phyloP scores from a whole-genome alignment of 345 rosid genomes.

The Populus euphratica region DNA sequence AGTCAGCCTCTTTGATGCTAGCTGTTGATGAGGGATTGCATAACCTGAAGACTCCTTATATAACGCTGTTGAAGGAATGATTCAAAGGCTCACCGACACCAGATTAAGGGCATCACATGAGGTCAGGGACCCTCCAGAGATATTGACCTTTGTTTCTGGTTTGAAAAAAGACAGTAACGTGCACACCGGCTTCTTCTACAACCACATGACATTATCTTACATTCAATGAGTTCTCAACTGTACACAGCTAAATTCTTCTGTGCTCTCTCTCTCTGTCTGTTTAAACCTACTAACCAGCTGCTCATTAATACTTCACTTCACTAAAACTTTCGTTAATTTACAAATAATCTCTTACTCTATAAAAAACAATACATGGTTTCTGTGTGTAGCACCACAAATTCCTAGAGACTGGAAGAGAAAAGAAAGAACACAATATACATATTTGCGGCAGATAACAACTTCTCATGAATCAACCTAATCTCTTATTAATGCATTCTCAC shows the following conservation, averaged over 20 bases:
- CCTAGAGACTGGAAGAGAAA: background rate
- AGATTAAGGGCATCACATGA: slow-evolving; percentile 38
- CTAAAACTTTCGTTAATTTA: background rate
- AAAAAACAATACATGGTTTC: background rate
- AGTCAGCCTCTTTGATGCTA: background rate
- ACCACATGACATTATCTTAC: slow-evolving; percentile 10
- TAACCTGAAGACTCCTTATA: slow-evolving; percentile 6
- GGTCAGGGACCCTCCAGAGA: slow-evolving; percentile 22
- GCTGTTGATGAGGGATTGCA: background rate
- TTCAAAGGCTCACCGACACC: slow-evolving; percentile 25
- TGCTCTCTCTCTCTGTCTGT: background rate
- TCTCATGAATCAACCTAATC: slow-evolving; percentile 8
- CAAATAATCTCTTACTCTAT: background rate
- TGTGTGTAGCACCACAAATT: background rate
- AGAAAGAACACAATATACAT: background rate
- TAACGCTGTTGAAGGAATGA: background rate
- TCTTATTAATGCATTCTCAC: background rate
- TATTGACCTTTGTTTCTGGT: slow-evolving; percentile 3
- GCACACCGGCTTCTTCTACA: slow-evolving; percentile 12
- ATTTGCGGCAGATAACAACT: background rate
- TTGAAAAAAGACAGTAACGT: slow-evolving; percentile 22
- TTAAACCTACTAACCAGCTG: slow-evolving; percentile 24
- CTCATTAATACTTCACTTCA: slow-evolving; percentile 17
- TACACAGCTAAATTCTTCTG: slow-evolving; percentile 19
- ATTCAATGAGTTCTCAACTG: slow-evolving; percentile 42